A percentile compares a stretch with the other conserved stretches of the same genome.
phyloP scores from a whole-genome alignment of 1,284 basidiomycete genomes.

The Leccinum fallax region DNA sequence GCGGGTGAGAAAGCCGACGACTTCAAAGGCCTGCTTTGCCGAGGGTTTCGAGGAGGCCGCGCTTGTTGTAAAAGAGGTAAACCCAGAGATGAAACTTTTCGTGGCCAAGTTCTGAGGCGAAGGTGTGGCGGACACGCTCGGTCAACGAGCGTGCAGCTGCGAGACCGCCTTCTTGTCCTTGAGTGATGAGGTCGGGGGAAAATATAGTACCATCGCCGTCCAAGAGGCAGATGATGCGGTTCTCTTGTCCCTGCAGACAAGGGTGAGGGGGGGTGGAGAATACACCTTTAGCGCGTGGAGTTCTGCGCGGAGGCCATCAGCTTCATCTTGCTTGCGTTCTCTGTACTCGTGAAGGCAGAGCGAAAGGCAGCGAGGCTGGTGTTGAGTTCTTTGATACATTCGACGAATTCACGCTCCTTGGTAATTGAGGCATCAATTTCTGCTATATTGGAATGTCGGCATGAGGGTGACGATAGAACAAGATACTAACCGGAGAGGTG shows the following conservation, averaged over 20 bases:
- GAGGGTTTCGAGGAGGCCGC: conserved; percentile 56
- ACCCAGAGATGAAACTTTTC: conserved; percentile 59
- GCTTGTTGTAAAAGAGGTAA: conserved; percentile 65
- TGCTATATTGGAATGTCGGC: conserved; percentile 16
- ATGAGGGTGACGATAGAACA: neutral
- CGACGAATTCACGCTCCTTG: conserved; percentile 26
- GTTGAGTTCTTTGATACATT: conserved; percentile 26
- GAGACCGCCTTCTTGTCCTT: conserved; percentile 60
- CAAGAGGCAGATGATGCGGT: conserved; percentile 57
- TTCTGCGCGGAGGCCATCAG: conserved; percentile 20
- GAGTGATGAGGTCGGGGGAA: conserved; percentile 48
- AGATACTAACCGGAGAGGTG: conserved; percentile 22
- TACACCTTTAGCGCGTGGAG: conserved; percentile 29
- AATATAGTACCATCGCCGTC: conserved; percentile 74
- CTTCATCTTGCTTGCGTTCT: conserved; percentile 24
- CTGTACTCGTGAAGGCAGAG: conserved; percentile 24
- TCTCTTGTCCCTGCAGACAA: conserved; percentile 40
- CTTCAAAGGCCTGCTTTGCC: conserved; percentile 46
- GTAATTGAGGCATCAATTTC: conserved; percentile 31
- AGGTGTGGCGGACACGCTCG: conserved; percentile 50
- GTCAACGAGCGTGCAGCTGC: conserved; percentile 53
- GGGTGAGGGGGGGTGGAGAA: neutral
- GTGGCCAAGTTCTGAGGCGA: conserved; percentile 41
- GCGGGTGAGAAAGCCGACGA: conserved; percentile 1
- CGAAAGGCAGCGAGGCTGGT: conserved; percentile 29